A percentile compares a stretch with the other conserved stretches of the same genome.
Conservation (phyloP, 1,139 yeast species). For the Pichia sp. region DNA sequence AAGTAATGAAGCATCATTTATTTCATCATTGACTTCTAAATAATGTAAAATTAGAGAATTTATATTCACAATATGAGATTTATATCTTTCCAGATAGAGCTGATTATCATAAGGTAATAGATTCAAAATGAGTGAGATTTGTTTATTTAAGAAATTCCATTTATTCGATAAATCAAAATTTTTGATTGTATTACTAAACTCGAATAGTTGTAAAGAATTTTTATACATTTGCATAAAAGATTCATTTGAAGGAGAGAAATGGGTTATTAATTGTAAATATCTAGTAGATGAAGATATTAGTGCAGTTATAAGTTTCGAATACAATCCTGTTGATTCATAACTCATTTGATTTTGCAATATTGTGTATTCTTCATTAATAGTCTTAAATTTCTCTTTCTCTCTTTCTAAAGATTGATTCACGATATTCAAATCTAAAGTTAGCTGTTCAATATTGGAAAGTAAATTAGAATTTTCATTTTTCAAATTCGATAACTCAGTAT, state of each 20-base stretch:
- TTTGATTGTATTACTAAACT: background rate
- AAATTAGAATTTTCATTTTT: background rate
- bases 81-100: background rate
- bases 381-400: background rate
- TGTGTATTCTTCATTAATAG: background rate
- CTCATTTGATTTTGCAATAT: background rate
- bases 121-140: constrained; percentile 3
- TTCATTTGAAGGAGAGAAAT: background rate
- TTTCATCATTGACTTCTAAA: constrained; percentile 3
- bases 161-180: background rate
- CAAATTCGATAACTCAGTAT: no score
- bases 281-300: background rate
- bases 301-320: background rate
- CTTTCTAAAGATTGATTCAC: background rate
- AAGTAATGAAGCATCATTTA: constrained; percentile 3
- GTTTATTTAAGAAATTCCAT: constrained; percentile 1
- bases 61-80: background rate
- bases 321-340: background rate
- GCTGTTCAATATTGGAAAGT: background rate
- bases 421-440: background rate
- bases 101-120: constrained; percentile 2
- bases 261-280: background rate
- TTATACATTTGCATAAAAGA: background rate
- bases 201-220: background rate
- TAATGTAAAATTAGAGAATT: constrained; percentile 3